Conservation (phyloP, 2,329 filamentous ascomycete genomes). For the Aspergillus ibericus region DNA sequence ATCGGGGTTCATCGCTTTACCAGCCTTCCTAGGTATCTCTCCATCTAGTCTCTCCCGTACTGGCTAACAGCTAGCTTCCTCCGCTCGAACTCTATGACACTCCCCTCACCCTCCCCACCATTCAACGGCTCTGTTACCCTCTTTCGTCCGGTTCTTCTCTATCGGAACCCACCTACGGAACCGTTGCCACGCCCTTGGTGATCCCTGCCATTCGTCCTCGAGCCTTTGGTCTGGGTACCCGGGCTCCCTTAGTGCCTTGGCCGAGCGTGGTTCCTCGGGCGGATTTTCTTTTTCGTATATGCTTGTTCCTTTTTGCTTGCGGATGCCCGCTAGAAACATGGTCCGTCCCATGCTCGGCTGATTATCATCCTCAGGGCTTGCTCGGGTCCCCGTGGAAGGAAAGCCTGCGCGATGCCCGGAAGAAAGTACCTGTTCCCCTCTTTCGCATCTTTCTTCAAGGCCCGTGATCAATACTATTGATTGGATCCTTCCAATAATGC, state of each 20-base stretch:
- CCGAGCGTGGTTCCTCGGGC: neutral
- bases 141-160: neutral
- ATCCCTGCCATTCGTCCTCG: neutral
- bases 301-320: conserved; percentile 2
- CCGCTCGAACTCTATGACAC: neutral
- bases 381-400: neutral
- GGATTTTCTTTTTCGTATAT: neutral
- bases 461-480: conserved; percentile 20
- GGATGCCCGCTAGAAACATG: neutral
- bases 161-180: neutral
- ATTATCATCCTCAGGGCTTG: neutral
- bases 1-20: neutral
- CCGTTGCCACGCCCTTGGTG: neutral
- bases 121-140: neutral
- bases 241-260: neutral
- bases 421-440: neutral
- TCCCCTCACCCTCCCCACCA: neutral
- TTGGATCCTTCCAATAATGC: conserved; percentile 15
- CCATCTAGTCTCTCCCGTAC: neutral
- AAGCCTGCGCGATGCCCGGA: neutral
- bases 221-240: neutral
- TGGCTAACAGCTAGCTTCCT: neutral
- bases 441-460: neutral
- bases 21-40: neutral
- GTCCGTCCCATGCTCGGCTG: neutral